A percentile compares a stretch with the other conserved stretches of the same genome.
phyloP scores from a whole-genome alignment of 2,329 filamentous ascomycete species.

The Fusarium anthophilum region DNA sequence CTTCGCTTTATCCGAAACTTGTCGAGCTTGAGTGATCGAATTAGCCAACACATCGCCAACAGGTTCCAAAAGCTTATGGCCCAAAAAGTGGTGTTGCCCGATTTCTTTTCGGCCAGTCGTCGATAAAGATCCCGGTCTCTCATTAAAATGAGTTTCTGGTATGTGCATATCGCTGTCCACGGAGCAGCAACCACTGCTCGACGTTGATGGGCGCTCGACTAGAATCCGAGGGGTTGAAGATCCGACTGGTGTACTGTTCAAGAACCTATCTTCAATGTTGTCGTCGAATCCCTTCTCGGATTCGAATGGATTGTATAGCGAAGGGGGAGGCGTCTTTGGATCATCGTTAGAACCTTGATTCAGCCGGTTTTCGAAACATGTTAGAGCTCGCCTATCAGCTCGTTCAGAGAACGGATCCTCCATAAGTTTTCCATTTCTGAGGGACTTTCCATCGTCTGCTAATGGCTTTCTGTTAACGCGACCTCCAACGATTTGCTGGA shows the following conservation, averaged over 20 bases:
- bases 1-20: not conserved
- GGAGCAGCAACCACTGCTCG: conserved; percentile 25
- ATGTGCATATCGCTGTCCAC: conserved; percentile 2
- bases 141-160: not conserved
- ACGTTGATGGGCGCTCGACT: conserved; percentile 27
- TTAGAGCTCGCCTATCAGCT: conserved; percentile 28
- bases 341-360: conserved; percentile 15
- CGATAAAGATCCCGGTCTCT: not conserved
- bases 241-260: conserved; percentile 48
- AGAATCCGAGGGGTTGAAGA: conserved; percentile 51
- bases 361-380: conserved; percentile 38
- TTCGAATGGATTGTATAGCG: conserved; percentile 45
- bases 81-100: not conserved
- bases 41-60: conserved; percentile 4
- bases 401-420: conserved; percentile 47
- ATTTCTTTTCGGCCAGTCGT: not conserved
- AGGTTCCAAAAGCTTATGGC: not conserved
- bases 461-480: conserved; percentile 44
- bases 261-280: conserved; percentile 51
- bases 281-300: conserved; percentile 51
- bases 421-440: conserved; percentile 38
- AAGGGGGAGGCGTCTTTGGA: not conserved
- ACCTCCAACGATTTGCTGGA: conserved; percentile 46
- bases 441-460: conserved; percentile 42
- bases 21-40: conserved; percentile 10